A percentile compares a stretch with the other conserved stretches of the same genome.
phyloP scores from a whole-genome alignment of 495 filamentous ascomycete genomes.

The Aspergillus nidulans region DNA sequence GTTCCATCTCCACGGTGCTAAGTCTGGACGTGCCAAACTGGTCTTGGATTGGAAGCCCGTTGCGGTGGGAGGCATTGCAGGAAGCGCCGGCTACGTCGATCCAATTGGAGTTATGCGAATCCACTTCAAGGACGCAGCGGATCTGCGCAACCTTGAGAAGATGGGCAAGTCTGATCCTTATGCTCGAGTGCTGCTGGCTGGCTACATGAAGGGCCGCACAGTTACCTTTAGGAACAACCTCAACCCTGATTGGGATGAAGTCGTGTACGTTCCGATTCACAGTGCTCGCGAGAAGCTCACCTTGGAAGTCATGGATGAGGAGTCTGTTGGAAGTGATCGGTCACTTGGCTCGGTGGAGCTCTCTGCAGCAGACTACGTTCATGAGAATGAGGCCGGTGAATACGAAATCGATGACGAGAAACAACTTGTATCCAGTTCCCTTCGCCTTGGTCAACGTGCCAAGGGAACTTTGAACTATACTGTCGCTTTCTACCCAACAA shows the following conservation, averaged over 20 bases:
- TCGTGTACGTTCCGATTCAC: constrained; percentile 91
- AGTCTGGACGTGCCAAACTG: constrained; percentile 83
- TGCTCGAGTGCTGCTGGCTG: constrained; percentile 79
- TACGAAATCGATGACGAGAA: constrained; percentile 79
- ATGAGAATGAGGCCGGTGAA: constrained; percentile 71
- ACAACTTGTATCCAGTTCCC: constrained; percentile 50
- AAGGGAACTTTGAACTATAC: constrained; percentile 86
- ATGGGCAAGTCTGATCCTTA: constrained; percentile 98
- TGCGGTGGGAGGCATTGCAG: constrained; percentile 67
- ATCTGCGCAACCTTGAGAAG: constrained; percentile 87
- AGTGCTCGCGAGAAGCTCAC: constrained; percentile 75
- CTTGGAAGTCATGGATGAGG: constrained; percentile 95
- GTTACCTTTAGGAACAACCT: constrained; percentile 96
- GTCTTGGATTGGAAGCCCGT: constrained; percentile 93
- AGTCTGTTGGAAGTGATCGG: constrained; percentile 82
- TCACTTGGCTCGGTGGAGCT: constrained; percentile 77
- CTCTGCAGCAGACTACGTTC: constrained; percentile 70
- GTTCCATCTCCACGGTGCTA: constrained; percentile 82
- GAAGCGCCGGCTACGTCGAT: constrained; percentile 84
- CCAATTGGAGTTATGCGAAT: constrained; percentile 93
- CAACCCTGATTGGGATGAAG: constrained; percentile 92
- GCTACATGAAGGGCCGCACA: constrained; percentile 81
- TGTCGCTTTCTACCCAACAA: constrained; percentile 81
- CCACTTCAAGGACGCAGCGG: constrained; percentile 77
- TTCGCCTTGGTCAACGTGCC: constrained; percentile 62